Base-by-base conservation (phyloP, 169 alveolate genomes). In the Plasmodium cynomolgi region DNA sequence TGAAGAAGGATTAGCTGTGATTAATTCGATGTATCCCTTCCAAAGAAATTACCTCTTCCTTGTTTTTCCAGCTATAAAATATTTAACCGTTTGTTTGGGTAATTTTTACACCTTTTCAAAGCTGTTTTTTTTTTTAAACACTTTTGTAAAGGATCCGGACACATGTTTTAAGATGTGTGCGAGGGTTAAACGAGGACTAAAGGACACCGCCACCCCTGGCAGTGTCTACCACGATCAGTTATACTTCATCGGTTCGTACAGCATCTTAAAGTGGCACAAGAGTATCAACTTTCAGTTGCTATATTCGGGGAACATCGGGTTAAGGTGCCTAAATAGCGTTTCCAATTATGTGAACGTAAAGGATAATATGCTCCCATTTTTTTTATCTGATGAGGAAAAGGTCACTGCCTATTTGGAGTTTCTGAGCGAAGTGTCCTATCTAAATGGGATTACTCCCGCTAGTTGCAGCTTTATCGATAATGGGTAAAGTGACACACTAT, bases 1-100 rank as follows among this genome's bases (percentile, higher is more conserved):
- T 68, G 95, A 92, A 85, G 95, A 92, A 85, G 95, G 95, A 23
- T 83, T 92, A 77, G 95, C 95, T 58, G 92, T 85, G 68, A 84
- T 92, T 74, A 92, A 92, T 77, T 83, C 95, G 5, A 83, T 92
- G 84, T 92, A 83, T 81, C 58, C 95, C 37, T 92, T 92, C 72
- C 72, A 72, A 80, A 41, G 77, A 84, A 84, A 84, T 72, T 20
- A 84, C 34, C 54, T 82, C 23, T 83, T 74, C 41, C 86, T 92
- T 23, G 58, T 92, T 33, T 82, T 37, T 23, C 95, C 95, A 23
- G 95, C 95, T 26, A 54, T 92, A 72, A 84, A 85, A 79, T 92
- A 92, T 62, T 92, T 83, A 77, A 50, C 95, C 34, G 95, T 92
- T n/a, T 92, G 95, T n/a, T 77, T 84, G 54, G 95, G 95, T 7